Conservation (phyloP, 352 stramenopile genomes). For the Phytophthora europaea region DNA sequence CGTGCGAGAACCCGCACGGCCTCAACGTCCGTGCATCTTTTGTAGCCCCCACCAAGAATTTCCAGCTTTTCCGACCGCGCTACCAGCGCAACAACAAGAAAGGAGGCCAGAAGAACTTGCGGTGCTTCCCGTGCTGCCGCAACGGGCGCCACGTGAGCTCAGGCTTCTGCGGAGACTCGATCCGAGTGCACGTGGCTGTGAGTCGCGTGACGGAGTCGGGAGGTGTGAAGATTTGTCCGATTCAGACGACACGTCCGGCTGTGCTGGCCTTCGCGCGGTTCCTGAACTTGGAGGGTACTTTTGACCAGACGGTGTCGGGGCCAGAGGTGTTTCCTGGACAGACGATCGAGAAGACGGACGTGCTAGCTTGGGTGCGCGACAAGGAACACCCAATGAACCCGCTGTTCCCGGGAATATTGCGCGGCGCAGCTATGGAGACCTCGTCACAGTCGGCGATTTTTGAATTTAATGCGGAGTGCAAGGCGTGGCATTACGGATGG, state of each 20-base stretch:
- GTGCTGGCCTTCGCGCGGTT: conserved; percentile 80
- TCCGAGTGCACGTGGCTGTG: conserved; percentile 83
- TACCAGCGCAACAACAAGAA: conserved; percentile 95
- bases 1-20: conserved; percentile 84
- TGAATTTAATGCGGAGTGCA: conserved; percentile 91
- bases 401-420: conserved; percentile 78
- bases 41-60: conserved; percentile 80
- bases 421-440: conserved; percentile 82
- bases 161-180: conserved; percentile 89
- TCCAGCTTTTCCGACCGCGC: conserved; percentile 79
- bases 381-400: conserved; percentile 85
- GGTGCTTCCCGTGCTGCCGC: conserved; percentile 89
- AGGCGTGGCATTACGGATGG: conserved; percentile 92
- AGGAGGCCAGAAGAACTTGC: conserved; percentile 90
- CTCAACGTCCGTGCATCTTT: conserved; percentile 85
- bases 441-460: conserved; percentile 86
- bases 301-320: conserved; percentile 74
- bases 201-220: conserved; percentile 80
- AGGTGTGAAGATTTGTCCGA: conserved; percentile 86
- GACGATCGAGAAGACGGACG: conserved; percentile 77
- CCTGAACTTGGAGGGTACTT: conserved; percentile 77
- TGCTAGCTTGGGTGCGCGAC: conserved; percentile 72
- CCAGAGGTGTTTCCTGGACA: conserved; percentile 81
- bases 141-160: conserved; percentile 85
- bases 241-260: conserved; percentile 68